Base-by-base conservation (phyloP, 148 eudicot species). In the Persicaria tinctoria region DNA sequence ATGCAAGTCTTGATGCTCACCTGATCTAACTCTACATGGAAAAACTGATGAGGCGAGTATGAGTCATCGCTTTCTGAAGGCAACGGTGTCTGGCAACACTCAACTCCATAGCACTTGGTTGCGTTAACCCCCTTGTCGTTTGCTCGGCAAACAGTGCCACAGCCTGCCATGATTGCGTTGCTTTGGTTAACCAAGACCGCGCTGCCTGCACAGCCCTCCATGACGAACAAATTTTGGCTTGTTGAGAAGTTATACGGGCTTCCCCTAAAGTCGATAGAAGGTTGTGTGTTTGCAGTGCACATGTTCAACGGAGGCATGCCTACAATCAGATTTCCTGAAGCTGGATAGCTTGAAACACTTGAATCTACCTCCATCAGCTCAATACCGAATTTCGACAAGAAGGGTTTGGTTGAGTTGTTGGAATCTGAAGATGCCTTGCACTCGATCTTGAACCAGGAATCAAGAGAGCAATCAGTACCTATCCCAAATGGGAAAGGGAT, bases 401-500 rank as follows among this genome's bases (percentile, higher is more conserved):
- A 64, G 7, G 76, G 82, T n/a, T 64, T 79, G 1, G 70, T 51
- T 48, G 76, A 23, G 4, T 20, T 20, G 6, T 55, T 55, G 60
- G 60, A 14, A 55, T 32, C 5, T 11, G 18, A 8, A 41, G 71
- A 41, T 12, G 47, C 16, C 9, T 75, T 76, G 75, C 87, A 85
- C 1, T 17, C n/a, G 57, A 82, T 66, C 46, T 76, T 72, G 23
- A 73, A 78, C 14, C 54, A 47, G 1, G 17, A 4, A 13, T 79
- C 74, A 44, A 57, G n/a, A 72, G 46, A 78, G 69, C 85, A 82
- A 20, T 46, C 44, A 0, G 77, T 41, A 14, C 84, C 82, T 60
- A 83, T 77, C 6, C 82, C 86, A 59, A 76, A 85, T n/a, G 85
- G 86, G 53, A 72, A 85, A 27, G 88, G 84, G 53, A 85, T 73